These are phyloP conservation scores for Neurospora sp. DNA, from an alignment of 495 filamentous ascomycete species.

Conservation along the genomic window DNA sequence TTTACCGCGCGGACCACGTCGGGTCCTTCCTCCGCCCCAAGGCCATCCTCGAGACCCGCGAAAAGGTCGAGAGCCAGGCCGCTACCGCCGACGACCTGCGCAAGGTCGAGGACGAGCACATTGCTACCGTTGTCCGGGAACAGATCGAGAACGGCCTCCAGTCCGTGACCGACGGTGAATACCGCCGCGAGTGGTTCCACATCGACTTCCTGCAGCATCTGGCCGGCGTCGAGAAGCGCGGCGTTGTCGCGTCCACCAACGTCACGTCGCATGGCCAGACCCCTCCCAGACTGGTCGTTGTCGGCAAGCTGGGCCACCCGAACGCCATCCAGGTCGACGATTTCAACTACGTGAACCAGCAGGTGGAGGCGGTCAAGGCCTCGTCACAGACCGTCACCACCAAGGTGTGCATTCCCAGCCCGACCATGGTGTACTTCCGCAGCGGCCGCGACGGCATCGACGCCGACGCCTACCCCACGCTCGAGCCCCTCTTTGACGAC, in stretches of 20 bases:
- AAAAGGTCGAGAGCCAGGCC: slow-evolving; percentile 35
- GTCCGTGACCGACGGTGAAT: slow-evolving; percentile 63
- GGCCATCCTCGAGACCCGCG: slow-evolving; percentile 29
- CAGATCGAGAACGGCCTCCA: slow-evolving; percentile 54
- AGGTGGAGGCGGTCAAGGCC: slow-evolving; percentile 28
- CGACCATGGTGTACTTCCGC: slow-evolving; percentile 59
- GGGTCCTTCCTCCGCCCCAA: slow-evolving; percentile 36
- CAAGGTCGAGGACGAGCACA: slow-evolving; percentile 53
- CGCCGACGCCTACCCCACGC: slow-evolving; percentile 44
- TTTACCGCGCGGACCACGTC: slow-evolving; percentile 42
- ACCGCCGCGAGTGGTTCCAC: slow-evolving; percentile 44
- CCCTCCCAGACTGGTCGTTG: slow-evolving; percentile 35
- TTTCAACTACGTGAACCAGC: slow-evolving; percentile 44
- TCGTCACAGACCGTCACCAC: slow-evolving; percentile 34
- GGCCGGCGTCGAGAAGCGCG: slow-evolving; percentile 32
- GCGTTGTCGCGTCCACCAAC: slow-evolving; percentile 33
- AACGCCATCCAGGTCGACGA: slow-evolving; percentile 48
- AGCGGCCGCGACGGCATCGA: slow-evolving; percentile 49
- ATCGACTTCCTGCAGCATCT: slow-evolving; percentile 39
- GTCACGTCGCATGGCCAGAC: slow-evolving; percentile 30
- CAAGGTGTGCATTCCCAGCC: slow-evolving; percentile 55
- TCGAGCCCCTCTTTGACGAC: slow-evolving; percentile 52
- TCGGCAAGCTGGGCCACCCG: slow-evolving; percentile 35
- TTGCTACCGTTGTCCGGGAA: slow-evolving; percentile 48
- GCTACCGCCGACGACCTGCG: slow-evolving; percentile 33